These are phyloP conservation scores for Gynostemma pentaphyllum DNA, from an alignment of 306 rosid species.

Conservation along the genomic window DNA sequence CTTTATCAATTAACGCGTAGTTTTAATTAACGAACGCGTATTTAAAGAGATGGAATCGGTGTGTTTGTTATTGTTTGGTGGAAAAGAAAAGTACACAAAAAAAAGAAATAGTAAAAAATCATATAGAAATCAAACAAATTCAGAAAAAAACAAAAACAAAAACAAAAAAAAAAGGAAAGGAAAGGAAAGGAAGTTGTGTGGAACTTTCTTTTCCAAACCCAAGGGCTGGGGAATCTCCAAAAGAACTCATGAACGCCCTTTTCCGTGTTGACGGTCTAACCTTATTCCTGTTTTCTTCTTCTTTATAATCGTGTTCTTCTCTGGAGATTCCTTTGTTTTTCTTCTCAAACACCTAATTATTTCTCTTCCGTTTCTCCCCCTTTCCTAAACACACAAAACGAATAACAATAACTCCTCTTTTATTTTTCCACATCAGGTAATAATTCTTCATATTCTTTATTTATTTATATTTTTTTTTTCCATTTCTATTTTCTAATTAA, in stretches of 20 bases:
- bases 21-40: conserved; percentile 5
- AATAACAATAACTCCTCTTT: too few relatives aligned
- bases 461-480: neutral
- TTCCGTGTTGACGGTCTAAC: neutral
- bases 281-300: neutral
- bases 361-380: neutral
- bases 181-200: conserved; percentile 2
- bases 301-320: neutral
- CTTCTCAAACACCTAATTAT: neutral
- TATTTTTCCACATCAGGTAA: neutral
- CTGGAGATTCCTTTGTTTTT: neutral
- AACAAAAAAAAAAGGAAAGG: neutral
- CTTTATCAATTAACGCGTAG: neutral
- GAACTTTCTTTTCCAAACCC: conserved; percentile 4
- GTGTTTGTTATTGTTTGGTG: conserved; percentile 8
- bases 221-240: neutral
- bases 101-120: neutral
- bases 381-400: neutral
- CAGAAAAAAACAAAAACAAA: too few relatives aligned
- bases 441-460: neutral
- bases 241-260: neutral
- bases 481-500: neutral
- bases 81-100: neutral
- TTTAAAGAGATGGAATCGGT: conserved; percentile 1
- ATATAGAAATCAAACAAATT: neutral